Evolutionary conservation across 129 eudicot genomes (phyloP), one percentile per base, ranked within the genome.

Genomic region (Pseudognaphalium luteoalbum): DNA sequence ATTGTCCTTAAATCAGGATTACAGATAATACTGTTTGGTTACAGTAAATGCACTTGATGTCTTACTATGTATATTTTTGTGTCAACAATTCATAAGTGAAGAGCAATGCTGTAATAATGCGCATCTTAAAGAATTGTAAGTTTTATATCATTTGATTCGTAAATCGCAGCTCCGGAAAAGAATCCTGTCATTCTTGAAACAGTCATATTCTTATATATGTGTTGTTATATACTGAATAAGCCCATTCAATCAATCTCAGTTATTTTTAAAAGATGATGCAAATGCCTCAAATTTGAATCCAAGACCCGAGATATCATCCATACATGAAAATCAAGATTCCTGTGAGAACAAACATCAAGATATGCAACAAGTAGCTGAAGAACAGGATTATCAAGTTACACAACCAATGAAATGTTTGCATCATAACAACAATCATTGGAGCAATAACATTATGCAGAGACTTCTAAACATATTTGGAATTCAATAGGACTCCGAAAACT

Each of bases 211-310:
- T 11, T 51, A 34, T 62, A 51, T 62, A 51, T 5, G 0, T 62
- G 20, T 29, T 71, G 68, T 79, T 42, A 0, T 42, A 73, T 79
- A 65, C 79, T 80, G 79, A 80, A 80, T 66, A 79, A 72, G 65
- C 74, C 67, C 59, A 65, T 73, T 80, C 50, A 80, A 80, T 73
- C 72, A 54, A 52, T 79, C 78, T 73, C 83, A 80, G 79, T 80
- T 80, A 73, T 70, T 66, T 73, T 73, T 42, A 8, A 65, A 79
- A 64, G 70, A 19, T 50, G 81, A 77, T 57, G 75, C 68, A 68
- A 57, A 68, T 68, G n/a, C 70, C 70, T 68, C 50, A 19, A 58
- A 77, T 77, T 39, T 15, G 62, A 69, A 70, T 78, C 76, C 81
- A 70, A 60, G 76, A 70, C 69, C 69, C 25, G 68, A 16, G 81